Percentiles rank a stretch among this genome's conserved stretches.
These are phyloP conservation scores for Abrus precatorius DNA, from an alignment of 306 rosid species.

Conservation along the genomic window DNA sequence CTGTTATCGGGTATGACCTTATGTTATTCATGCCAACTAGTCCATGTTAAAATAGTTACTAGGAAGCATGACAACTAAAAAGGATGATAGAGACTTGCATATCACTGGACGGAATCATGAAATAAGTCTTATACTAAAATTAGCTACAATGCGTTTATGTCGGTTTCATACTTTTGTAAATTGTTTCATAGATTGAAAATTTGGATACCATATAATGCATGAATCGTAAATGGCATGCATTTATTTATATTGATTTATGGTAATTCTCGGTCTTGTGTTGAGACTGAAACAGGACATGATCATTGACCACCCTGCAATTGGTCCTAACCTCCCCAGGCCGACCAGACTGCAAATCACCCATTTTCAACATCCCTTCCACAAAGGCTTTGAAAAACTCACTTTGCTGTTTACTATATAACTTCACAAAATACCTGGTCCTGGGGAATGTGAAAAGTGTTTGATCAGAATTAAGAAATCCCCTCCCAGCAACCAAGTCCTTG, in stretches of 20 bases:
- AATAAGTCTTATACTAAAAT: not conserved
- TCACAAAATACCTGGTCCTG: constrained; percentile 59
- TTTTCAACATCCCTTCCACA: constrained; percentile 77
- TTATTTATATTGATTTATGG: not conserved
- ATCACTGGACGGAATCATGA: not conserved
- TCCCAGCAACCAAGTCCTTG: constrained; percentile 83
- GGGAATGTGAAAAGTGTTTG: constrained; percentile 72
- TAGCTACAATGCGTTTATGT: not conserved
- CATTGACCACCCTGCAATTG: constrained; percentile 75
- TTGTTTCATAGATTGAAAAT: constrained; percentile 3
- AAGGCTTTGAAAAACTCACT: constrained; percentile 62
- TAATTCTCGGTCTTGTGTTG: not conserved
- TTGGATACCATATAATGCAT: constrained; percentile 4
- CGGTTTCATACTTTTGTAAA: not conserved
- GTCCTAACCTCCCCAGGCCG: constrained; percentile 79
- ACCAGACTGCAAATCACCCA: constrained; percentile 83
- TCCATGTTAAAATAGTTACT: not conserved
- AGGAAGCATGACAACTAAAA: not conserved
- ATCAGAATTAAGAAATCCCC: constrained; percentile 89
- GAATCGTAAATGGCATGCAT: not conserved
- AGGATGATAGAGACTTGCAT: not conserved
- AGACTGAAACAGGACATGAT: constrained; percentile 17
- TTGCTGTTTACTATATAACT: constrained; percentile 58
- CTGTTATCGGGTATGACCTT: no score
- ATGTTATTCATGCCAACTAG: no score